These are phyloP conservation scores for Senna tora DNA, from an alignment of 306 rosid species.

Conservation along the genomic window DNA sequence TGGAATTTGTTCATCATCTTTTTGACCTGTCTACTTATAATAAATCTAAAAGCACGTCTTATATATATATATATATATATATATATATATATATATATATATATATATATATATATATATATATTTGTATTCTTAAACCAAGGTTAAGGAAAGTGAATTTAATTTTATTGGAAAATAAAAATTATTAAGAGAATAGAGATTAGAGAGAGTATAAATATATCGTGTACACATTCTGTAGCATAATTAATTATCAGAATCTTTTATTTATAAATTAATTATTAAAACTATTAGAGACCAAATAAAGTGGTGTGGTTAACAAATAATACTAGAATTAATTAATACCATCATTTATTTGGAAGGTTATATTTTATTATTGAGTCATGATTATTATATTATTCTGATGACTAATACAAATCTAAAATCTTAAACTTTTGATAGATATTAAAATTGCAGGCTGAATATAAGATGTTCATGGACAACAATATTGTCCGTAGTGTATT, in stretches of 20 bases:
- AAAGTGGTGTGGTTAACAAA: conserved; percentile 33
- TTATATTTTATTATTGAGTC: neutral
- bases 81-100: no score
- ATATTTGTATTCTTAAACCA: conserved; percentile 17
- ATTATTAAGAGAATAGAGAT: neutral
- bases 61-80: no score
- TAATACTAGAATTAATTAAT: conserved; percentile 9
- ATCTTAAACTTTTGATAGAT: neutral
- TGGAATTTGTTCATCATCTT: neutral
- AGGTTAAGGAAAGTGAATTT: conserved; percentile 2
- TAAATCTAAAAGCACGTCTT: conserved; percentile 5
- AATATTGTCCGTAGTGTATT: neutral
- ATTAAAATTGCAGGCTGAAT: neutral
- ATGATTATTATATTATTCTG: neutral
- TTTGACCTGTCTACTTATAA: neutral
- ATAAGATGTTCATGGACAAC: neutral
- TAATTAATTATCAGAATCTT: conserved; percentile 19
- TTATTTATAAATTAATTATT: neutral
- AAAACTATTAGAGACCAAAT: neutral
- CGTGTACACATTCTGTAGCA: neutral
- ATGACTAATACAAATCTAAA: neutral
- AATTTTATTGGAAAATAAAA: conserved; percentile 21
- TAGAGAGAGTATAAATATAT: neutral
- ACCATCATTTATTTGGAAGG: conserved; percentile 14
- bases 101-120: no score